These are phyloP conservation scores for Spergularia bocconei DNA, from an alignment of 148 eudicot genomes.

Conservation along the genomic window DNA sequence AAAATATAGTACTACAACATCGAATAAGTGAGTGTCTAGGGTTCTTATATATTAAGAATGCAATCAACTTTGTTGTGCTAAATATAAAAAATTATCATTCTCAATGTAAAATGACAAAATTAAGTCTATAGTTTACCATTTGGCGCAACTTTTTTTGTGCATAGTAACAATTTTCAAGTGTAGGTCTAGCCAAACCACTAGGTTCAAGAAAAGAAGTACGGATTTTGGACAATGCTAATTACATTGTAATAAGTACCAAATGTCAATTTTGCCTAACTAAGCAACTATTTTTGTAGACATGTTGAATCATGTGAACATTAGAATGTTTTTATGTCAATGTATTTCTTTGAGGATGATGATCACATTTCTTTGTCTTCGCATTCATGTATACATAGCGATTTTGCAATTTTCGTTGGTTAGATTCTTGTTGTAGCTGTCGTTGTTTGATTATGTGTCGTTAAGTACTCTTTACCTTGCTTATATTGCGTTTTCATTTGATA, in stretches of 20 bases:
- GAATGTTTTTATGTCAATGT: not conserved
- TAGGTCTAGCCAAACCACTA: conserved; percentile 2
- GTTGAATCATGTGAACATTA: conserved; percentile 18
- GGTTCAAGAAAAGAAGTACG: conserved; percentile 11
- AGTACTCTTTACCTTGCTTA: no score
- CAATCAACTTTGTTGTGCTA: conserved; percentile 10
- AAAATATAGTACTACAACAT: not conserved
- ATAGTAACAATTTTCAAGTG: conserved; percentile 3
- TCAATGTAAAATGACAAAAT: not conserved
- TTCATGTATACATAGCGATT: not conserved
- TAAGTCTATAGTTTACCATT: not conserved
- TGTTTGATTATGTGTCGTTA: no score
- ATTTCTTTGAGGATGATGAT: not conserved
- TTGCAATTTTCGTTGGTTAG: no score
- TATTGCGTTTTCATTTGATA: no score
- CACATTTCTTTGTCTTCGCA: not conserved
- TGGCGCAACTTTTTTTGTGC: conserved; percentile 6
- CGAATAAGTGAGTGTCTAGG: no score
- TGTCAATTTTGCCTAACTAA: not conserved
- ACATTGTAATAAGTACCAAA: conserved; percentile 14
- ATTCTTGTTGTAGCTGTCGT: no score
- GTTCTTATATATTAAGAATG: not conserved
- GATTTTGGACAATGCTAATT: conserved; percentile 9
- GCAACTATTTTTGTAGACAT: not conserved
- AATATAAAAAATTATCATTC: not conserved